These are phyloP conservation scores for Penicillium riverlandense DNA, from an alignment of 495 filamentous ascomycete species.

Conservation along the genomic window DNA sequence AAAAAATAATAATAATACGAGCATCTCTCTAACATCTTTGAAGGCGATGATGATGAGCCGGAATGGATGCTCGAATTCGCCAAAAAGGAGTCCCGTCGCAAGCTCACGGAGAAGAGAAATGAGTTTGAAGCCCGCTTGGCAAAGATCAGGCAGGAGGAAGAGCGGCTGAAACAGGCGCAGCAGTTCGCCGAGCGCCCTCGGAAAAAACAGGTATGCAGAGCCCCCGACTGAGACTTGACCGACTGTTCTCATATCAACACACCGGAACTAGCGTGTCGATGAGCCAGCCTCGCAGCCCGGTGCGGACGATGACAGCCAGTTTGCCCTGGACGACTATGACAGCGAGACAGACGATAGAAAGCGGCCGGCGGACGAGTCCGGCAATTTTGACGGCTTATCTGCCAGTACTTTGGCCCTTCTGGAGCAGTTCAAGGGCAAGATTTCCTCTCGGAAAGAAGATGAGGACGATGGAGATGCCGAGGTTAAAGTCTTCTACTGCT, in stretches of 20 bases:
- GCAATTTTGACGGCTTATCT: slow-evolving; percentile 30
- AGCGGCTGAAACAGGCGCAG: slow-evolving; percentile 43
- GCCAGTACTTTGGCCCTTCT: slow-evolving; percentile 36
- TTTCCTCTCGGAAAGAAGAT: slow-evolving; percentile 33
- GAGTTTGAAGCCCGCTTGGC: slow-evolving; percentile 66
- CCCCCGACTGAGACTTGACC: not conserved
- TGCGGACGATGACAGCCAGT: slow-evolving; percentile 60
- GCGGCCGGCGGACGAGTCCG: slow-evolving; percentile 7
- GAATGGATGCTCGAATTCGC: slow-evolving; percentile 82
- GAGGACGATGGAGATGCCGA: slow-evolving; percentile 47
- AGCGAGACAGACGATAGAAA: slow-evolving; percentile 50
- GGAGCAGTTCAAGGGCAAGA: slow-evolving; percentile 28
- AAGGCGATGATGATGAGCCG: slow-evolving; percentile 65
- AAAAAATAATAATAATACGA: no score
- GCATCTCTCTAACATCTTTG: slow-evolving; percentile 5
- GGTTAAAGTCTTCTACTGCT: slow-evolving; percentile 87
- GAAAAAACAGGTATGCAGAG: slow-evolving; percentile 42
- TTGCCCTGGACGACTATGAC: slow-evolving; percentile 72
- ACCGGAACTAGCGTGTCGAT: slow-evolving; percentile 23
- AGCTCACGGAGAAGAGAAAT: slow-evolving; percentile 55
- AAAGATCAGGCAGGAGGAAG: slow-evolving; percentile 63
- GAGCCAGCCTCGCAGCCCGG: slow-evolving; percentile 19
- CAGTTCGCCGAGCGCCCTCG: slow-evolving; percentile 37
- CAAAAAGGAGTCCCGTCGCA: slow-evolving; percentile 56
- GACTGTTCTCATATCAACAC: not conserved